Percentiles rank a stretch among this genome's conserved stretches.
Conservation (phyloP, 495 filamentous ascomycete species). For the Penicillium atrosanguineum region DNA sequence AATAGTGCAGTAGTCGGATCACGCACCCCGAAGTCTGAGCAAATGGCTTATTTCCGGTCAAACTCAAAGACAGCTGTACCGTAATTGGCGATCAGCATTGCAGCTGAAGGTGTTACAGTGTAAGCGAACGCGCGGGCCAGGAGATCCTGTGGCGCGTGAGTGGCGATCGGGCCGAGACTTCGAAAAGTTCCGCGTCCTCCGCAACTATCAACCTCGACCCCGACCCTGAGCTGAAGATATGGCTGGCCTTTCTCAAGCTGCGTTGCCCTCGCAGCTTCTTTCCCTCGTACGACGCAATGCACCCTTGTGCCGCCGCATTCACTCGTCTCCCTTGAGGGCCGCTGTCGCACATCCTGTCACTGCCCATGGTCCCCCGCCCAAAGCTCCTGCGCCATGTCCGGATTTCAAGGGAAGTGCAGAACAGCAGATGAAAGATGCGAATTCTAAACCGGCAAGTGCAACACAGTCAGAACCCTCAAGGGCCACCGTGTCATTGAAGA, state of each 20-base stretch:
- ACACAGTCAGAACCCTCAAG: conserved; percentile 34
- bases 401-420: conserved; percentile 48
- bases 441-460: conserved; percentile 47
- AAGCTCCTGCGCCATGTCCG: conserved; percentile 62
- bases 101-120: not conserved
- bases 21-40: not conserved
- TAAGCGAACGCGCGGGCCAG: not conserved
- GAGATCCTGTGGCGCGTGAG: not conserved
- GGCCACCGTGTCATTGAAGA: conserved; percentile 50
- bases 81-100: not conserved
- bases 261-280: conserved; percentile 20
- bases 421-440: conserved; percentile 52
- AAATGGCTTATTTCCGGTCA: not conserved
- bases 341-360: conserved; percentile 68
- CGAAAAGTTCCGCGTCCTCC: conserved; percentile 13
- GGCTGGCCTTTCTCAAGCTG: conserved; percentile 25
- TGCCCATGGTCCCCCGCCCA: conserved; percentile 80
- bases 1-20: conserved; percentile 11
- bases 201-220: not conserved
- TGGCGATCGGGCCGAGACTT: conserved; percentile 18
- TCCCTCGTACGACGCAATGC: conserved; percentile 15
- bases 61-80: not conserved
- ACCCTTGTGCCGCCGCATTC: conserved; percentile 40
- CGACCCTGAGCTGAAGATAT: conserved; percentile 5
- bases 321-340: conserved; percentile 46